These are phyloP conservation scores for Xylaria curta DNA, from an alignment of 495 filamentous ascomycete species.

Conservation along the genomic window DNA sequence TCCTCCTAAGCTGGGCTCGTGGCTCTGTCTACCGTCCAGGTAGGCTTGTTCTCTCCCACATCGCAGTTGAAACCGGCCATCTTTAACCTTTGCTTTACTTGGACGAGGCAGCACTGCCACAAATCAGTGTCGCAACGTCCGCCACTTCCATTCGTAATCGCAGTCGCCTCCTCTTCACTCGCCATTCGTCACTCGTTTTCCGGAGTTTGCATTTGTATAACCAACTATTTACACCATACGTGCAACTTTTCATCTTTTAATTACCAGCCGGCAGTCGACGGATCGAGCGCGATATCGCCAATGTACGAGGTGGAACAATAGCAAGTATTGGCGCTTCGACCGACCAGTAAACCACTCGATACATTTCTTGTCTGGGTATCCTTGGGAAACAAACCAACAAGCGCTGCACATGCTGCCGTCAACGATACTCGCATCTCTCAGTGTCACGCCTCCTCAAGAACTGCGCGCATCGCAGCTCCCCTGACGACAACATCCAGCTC, in stretches of 20 bases:
- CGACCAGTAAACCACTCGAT: background rate
- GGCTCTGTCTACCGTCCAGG: conserved; percentile 11
- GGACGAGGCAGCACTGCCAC: conserved; percentile 27
- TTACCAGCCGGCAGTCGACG: background rate
- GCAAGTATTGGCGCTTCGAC: conserved; percentile 4
- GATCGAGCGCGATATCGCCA: conserved; percentile 6
- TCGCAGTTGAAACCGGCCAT: background rate
- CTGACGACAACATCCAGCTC: conserved; percentile 1
- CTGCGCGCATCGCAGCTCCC: background rate
- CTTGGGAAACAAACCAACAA: background rate
- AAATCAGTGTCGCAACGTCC: conserved; percentile 15
- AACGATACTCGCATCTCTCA: background rate
- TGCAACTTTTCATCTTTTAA: background rate
- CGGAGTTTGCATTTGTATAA: conserved; percentile 16
- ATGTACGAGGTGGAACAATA: conserved; percentile 15
- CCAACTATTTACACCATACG: conserved; percentile 3
- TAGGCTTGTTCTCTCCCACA: conserved; percentile 5
- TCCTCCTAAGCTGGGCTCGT: background rate
- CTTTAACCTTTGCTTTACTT: conserved; percentile 13
- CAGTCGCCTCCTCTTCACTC: conserved; percentile 13
- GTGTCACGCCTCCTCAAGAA: background rate
- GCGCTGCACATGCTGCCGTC: conserved; percentile 19
- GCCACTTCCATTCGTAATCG: conserved; percentile 17
- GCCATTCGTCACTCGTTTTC: conserved; percentile 28
- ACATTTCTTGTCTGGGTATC: background rate